phyloP scores from a whole-genome alignment of 2,329 filamentous ascomycete species.

The Arthrinium phaeospermum region DNA sequence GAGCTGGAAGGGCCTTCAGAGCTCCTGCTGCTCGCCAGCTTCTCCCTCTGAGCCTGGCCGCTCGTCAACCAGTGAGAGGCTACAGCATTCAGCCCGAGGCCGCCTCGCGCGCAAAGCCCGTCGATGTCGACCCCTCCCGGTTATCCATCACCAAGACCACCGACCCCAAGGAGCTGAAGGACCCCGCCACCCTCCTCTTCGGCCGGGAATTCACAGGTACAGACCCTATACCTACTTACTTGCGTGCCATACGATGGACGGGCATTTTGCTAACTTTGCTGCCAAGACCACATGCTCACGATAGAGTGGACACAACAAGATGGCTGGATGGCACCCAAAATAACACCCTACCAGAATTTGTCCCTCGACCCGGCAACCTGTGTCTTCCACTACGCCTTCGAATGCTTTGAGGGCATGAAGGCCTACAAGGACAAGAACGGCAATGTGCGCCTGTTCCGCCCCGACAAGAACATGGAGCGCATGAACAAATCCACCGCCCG shows the following conservation, averaged over 20 bases:
- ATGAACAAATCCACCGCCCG: constrained; percentile 90
- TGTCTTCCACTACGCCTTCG: constrained; percentile 98
- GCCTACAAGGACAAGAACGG: constrained; percentile 90
- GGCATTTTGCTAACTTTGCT: background rate
- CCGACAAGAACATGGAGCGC: constrained; percentile 94
- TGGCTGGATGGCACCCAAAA: constrained; percentile 84
- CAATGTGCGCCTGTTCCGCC: constrained; percentile 85
- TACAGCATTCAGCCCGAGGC: constrained; percentile 61
- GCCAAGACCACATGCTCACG: constrained; percentile 91
- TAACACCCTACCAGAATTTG: constrained; percentile 95
- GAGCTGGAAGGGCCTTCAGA: constrained; percentile 45
- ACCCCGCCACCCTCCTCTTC: constrained; percentile 85
- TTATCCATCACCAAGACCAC: constrained; percentile 77
- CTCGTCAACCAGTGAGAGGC: constrained; percentile 44
- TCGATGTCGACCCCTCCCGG: constrained; percentile 77
- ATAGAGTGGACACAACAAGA: constrained; percentile 88
- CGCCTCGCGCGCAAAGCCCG: constrained; percentile 58
- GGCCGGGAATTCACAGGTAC: constrained; percentile 88
- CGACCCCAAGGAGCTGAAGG: constrained; percentile 74
- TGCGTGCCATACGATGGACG: background rate
- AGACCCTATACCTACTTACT: too few species aligned
- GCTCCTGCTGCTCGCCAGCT: constrained; percentile 36
- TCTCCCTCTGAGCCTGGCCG: constrained; percentile 38
- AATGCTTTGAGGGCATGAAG: constrained; percentile 99
- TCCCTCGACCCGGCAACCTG: constrained; percentile 94